Evolutionary conservation across 495 filamentous ascomycete genomes (phyloP).

Genomic region (Aspergillus heteromorphus): DNA sequence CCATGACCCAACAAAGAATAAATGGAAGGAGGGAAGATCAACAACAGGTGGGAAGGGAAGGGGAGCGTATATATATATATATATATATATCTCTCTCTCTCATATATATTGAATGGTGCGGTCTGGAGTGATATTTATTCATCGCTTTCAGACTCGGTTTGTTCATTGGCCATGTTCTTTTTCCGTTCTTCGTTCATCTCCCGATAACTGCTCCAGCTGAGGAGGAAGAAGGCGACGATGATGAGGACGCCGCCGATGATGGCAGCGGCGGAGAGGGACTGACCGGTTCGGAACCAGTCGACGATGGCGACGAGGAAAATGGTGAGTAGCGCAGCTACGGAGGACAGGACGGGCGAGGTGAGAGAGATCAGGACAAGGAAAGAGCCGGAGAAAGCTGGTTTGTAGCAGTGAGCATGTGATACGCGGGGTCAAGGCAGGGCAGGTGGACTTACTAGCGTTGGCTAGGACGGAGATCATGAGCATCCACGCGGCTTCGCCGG

Average conservation of each 20-base stretch:
- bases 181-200: constrained; percentile 83
- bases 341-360: constrained; percentile 86
- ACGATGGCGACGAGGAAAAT: constrained; percentile 93
- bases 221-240: constrained; percentile 73
- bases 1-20: not conserved
- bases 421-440: not conserved
- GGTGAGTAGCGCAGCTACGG: constrained; percentile 86
- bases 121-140: constrained; percentile 27
- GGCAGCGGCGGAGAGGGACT: constrained; percentile 65
- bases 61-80: too few relatives aligned
- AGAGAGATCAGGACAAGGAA: constrained; percentile 90
- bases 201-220: constrained; percentile 86
- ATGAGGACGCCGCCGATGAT: constrained; percentile 82
- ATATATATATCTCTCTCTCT: not conserved
- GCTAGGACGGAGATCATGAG: constrained; percentile 73
- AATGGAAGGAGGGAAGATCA: not conserved
- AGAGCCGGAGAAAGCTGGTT: constrained; percentile 67
- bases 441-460: constrained; percentile 62
- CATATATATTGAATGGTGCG: too few relatives aligned
- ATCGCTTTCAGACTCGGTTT: constrained; percentile 39
- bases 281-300: constrained; percentile 79
- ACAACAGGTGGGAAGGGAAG: not conserved
- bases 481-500: constrained; percentile 69
- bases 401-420: not conserved
- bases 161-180: constrained; percentile 46